Conservation (phyloP, 331 rosid genomes). For the Acacia pycnantha region DNA sequence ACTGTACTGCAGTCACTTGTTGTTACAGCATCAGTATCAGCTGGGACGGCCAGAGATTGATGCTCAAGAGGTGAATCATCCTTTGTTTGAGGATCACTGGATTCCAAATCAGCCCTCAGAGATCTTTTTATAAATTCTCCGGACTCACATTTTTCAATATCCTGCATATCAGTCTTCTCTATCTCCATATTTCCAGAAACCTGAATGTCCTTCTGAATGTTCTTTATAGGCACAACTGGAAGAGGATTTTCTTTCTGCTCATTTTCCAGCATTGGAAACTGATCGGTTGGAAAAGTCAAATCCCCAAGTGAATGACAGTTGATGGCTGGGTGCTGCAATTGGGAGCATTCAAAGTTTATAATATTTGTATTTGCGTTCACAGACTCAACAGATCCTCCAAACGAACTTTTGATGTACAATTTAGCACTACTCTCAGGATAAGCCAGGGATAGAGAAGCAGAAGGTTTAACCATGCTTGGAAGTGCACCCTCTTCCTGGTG, state of each 20-base stretch:
- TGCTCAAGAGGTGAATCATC: constrained; percentile 41
- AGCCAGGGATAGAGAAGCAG: constrained; percentile 34
- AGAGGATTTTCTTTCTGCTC: constrained; percentile 41
- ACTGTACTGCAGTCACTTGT: constrained; percentile 37
- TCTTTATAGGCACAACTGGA: constrained; percentile 29
- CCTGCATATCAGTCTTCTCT: constrained; percentile 37
- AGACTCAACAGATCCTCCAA: constrained; percentile 38
- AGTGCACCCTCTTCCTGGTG: constrained; percentile 35
- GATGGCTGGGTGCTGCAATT: constrained; percentile 36
- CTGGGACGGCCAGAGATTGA: constrained; percentile 33
- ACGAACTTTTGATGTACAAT: constrained; percentile 30
- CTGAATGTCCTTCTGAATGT: constrained; percentile 39
- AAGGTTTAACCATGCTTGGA: constrained; percentile 30
- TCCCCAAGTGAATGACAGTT: constrained; percentile 34
- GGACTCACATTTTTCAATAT: constrained; percentile 40
- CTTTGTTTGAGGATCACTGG: constrained; percentile 41
- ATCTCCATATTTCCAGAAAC: constrained; percentile 32
- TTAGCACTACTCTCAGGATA: constrained; percentile 38
- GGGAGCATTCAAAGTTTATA: constrained; percentile 32
- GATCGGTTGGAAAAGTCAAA: constrained; percentile 35
- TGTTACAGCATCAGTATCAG: constrained; percentile 38
- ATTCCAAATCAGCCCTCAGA: constrained; percentile 40
- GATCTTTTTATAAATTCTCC: constrained; percentile 32
- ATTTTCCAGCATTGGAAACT: constrained; percentile 32
- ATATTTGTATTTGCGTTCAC: constrained; percentile 34